Evolutionary conservation across 2,329 filamentous ascomycete genomes (phyloP), one percentile per base, ranked within the genome.

Genomic region (Nigrograna mackinnonii): DNA sequence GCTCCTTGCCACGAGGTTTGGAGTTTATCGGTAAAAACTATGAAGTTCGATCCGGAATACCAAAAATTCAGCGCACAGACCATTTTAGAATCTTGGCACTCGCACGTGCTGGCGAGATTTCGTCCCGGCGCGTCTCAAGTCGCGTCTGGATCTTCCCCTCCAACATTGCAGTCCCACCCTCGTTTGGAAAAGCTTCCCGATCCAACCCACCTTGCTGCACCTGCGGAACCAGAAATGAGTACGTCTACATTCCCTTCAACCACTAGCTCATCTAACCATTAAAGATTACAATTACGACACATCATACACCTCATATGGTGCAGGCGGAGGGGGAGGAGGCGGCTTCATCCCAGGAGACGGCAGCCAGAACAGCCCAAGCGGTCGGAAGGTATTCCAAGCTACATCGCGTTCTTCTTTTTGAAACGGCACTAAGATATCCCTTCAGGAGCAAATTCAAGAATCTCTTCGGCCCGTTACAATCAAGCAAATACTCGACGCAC

Each of bases 401-500:
- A 9, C 24, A 28, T 9, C n/a, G n/a, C n/a, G n/a, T n/a, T n/a
- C n/a, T n/a, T n/a, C n/a, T n/a, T n/a, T n/a, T n/a, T n/a, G n/a
- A n/a, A n/a, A 35, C 24, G 7, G 22, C n/a, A n/a, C n/a, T n/a
- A n/a, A n/a, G n/a, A n/a, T n/a, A 22, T 22, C 6, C 28, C 28
- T 38, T 14, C 46, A 83, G 78, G 73, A 76, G 46, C 87, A 87
- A 66, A 79, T 80, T 55, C 89, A 95, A 70, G 90, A 96, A 60
- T 91, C 90, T 16, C 80, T 99, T 39, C 87, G 94, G 33, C 91
- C 94, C 1, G 88, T 96, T 35, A 99, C 94, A 9, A 89, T 97
- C 72, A 96, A 96, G 71, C 94, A 99, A 72, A 81, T 96, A 44
- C 76, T 91, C 62, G 89, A 95, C 50, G 89, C 90, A 51, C 70